Evolutionary conservation across 345 rosid genomes (phyloP).

Genomic region (Populus pruinosa): DNA sequence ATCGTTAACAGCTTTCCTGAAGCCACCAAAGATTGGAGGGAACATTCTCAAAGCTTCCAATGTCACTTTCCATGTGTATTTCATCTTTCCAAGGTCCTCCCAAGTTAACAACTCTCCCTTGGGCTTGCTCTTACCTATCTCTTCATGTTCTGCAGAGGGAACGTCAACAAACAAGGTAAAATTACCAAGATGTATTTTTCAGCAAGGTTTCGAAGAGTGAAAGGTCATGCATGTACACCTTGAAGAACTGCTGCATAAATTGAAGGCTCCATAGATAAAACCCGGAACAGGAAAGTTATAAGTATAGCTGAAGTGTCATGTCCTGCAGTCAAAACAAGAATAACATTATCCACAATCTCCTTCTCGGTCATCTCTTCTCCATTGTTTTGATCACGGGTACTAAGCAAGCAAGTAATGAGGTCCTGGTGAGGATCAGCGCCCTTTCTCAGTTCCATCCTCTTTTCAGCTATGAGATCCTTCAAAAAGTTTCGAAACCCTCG

Average conservation of each 20-base stretch:
- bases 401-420: constrained; percentile 44
- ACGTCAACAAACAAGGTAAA: too few species aligned
- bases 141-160: constrained; percentile 43
- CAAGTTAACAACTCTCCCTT: constrained; percentile 41
- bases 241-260: constrained; percentile 40
- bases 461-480: constrained; percentile 38
- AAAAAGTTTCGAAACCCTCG: constrained; percentile 25
- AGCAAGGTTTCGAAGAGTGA: not conserved
- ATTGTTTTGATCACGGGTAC: constrained; percentile 13
- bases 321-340: constrained; percentile 60
- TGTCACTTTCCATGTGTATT: constrained; percentile 62
- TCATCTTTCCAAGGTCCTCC: constrained; percentile 58
- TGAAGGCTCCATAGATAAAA: constrained; percentile 39
- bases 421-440: constrained; percentile 33
- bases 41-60: constrained; percentile 40
- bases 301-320: constrained; percentile 48
- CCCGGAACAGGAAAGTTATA: constrained; percentile 47
- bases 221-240: constrained; percentile 24
- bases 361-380: constrained; percentile 30
- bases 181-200: not conserved
- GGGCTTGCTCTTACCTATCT: constrained; percentile 38
- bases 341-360: constrained; percentile 52
- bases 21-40: constrained; percentile 51
- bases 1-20: constrained; percentile 42
- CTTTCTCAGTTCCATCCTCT: constrained; percentile 30